Percentiles rank a stretch among this genome's conserved stretches.
Conservation (phyloP, 2,329 filamentous ascomycete species). For the Xylariaceae sp. region DNA sequence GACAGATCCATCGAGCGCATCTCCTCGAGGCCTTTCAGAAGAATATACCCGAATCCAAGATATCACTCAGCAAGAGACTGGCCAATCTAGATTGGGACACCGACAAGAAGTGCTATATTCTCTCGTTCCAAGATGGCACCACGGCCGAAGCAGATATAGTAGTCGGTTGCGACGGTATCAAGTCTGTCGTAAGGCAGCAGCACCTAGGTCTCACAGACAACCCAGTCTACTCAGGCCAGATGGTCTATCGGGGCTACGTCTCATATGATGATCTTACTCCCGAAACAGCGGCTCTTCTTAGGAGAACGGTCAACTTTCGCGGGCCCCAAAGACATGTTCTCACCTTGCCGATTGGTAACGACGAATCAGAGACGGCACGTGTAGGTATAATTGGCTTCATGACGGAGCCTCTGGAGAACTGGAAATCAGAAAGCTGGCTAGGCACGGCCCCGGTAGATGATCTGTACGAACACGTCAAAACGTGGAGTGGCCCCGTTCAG, state of each 20-base stretch:
- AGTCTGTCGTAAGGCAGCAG: conserved; percentile 31
- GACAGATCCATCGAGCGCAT: conserved; percentile 12
- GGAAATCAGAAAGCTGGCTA: conserved; percentile 32
- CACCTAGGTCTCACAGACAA: conserved; percentile 1
- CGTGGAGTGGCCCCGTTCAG: conserved; percentile 29
- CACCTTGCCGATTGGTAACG: conserved; percentile 32
- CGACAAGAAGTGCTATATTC: conserved; percentile 7
- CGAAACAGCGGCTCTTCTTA: conserved; percentile 25
- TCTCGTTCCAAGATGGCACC: conserved; percentile 22
- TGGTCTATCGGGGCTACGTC: conserved; percentile 33
- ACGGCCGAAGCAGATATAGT: conserved; percentile 30
- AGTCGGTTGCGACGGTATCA: conserved; percentile 59
- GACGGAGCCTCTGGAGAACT: conserved; percentile 30
- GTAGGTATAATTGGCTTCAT: conserved; percentile 33
- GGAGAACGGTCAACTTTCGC: conserved; percentile 31
- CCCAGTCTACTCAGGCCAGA: conserved; percentile 29
- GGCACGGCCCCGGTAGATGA: conserved; percentile 24
- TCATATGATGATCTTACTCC: conserved; percentile 27
- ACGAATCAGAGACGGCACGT: conserved; percentile 25
- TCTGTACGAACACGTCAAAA: conserved; percentile 28
- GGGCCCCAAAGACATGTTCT: conserved; percentile 25
- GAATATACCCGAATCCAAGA: conserved; percentile 4
- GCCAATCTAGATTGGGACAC: conserved; percentile 6
- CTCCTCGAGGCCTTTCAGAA: conserved; percentile 11
- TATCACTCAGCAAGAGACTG: conserved; percentile 8